phyloP scores from a whole-genome alignment of 164 flowering plant species.

The Buxus sempervirens region DNA sequence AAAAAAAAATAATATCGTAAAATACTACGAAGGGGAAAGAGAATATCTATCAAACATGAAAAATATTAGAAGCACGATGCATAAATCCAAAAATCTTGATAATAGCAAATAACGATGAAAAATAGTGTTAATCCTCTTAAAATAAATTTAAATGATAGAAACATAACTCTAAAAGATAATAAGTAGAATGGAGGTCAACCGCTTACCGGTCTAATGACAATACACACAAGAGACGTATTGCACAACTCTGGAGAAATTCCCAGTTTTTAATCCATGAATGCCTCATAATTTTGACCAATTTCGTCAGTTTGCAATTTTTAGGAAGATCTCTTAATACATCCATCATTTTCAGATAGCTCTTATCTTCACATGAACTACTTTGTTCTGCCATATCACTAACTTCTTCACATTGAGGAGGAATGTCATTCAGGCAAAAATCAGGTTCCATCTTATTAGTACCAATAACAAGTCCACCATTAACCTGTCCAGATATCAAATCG shows the following conservation, averaged over 20 bases:
- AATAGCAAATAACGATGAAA: too few species aligned
- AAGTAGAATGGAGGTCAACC: constrained; percentile 7
- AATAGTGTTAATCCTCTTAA: not conserved
- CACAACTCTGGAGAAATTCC: constrained; percentile 96
- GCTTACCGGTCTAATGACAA: constrained; percentile 88
- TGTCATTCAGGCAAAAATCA: constrained; percentile 26
- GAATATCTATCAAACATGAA: too few species aligned
- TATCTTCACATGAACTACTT: constrained; percentile 20
- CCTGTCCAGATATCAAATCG: constrained; percentile 20
- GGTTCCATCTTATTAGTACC: constrained; percentile 47
- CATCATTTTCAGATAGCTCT: constrained; percentile 20
- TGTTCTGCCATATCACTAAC: constrained; percentile 22
- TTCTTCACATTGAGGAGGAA: constrained; percentile 21
- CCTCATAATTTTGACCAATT: constrained; percentile 60
- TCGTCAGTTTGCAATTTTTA: constrained; percentile 51
- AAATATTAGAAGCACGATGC: too few species aligned
- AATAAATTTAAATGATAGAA: not conserved
- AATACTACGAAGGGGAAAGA: not conserved
- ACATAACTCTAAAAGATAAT: not conserved
- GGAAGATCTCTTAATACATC: constrained; percentile 31
- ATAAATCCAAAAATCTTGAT: too few species aligned
- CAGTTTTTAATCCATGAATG: constrained; percentile 75
- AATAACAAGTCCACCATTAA: constrained; percentile 30
- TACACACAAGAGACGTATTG: constrained; percentile 87
- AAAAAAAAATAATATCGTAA: not conserved